These are phyloP conservation scores for Leptomonas pyrrhocoris DNA, from an alignment of 208 protist genomes.

Conservation along the genomic window DNA sequence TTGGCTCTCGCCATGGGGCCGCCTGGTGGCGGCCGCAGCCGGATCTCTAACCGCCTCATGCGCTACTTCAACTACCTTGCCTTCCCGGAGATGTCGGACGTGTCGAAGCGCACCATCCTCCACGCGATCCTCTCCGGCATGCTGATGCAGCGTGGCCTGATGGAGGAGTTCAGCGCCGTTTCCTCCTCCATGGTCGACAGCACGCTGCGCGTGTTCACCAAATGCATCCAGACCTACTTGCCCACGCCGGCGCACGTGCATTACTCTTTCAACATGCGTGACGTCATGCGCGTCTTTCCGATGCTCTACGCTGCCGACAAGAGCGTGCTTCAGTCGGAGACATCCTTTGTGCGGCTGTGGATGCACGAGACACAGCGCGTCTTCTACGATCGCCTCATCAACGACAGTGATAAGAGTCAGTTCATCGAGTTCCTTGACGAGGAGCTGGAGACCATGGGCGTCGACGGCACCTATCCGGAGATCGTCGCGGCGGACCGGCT, in stretches of 20 bases:
- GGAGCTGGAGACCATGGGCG: constrained; percentile 68
- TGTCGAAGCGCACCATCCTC: constrained; percentile 94
- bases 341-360: constrained; percentile 92
- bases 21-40: constrained; percentile 95
- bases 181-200: constrained; percentile 78
- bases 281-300: constrained; percentile 97
- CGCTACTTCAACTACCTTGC: constrained; percentile 97
- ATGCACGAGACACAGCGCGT: constrained; percentile 96
- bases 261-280: constrained; percentile 99
- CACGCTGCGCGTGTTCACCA: constrained; percentile 94
- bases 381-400: constrained; percentile 95
- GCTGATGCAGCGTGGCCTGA: constrained; percentile 74
- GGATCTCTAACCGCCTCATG: constrained; percentile 96
- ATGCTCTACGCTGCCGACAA: constrained; percentile 90
- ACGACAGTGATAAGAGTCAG: constrained; percentile 80
- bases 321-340: constrained; percentile 60
- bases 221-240: constrained; percentile 90
- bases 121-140: constrained; percentile 93
- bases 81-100: constrained; percentile 96
- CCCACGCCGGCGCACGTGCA: constrained; percentile 98
- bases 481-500: constrained; percentile 80
- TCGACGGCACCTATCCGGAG: constrained; percentile 58
- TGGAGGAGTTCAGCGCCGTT: constrained; percentile 60
- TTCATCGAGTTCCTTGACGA: constrained; percentile 80
- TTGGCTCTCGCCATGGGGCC: constrained; percentile 97